Conservation (phyloP, 345 rosid genomes). For the thale cress (Arabidopsis thaliana) region DNA sequence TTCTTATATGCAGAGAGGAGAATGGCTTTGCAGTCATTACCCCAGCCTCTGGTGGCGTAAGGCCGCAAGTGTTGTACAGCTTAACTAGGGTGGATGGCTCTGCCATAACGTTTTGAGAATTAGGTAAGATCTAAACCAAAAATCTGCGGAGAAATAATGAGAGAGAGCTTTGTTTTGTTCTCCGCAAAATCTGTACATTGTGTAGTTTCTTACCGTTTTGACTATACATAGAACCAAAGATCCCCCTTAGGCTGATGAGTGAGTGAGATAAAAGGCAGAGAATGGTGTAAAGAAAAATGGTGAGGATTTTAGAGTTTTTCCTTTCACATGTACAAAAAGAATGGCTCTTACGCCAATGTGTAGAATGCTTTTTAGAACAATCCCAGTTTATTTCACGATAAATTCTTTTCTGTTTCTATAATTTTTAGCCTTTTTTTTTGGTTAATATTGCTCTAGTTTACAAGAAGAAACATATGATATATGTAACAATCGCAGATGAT, state of each 20-base stretch:
- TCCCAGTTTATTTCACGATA: slow-evolving; percentile 24
- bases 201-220: slow-evolving; percentile 62
- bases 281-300: slow-evolving; percentile 55
- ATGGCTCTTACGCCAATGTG: slow-evolving; percentile 45
- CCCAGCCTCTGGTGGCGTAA: slow-evolving; percentile 39
- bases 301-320: slow-evolving; percentile 44
- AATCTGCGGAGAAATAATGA: slow-evolving; percentile 28
- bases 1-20: slow-evolving; percentile 41
- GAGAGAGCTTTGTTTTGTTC: slow-evolving; percentile 50
- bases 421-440: too few relatives aligned
- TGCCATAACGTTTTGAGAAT: slow-evolving; percentile 46
- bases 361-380: slow-evolving; percentile 51
- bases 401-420: too few relatives aligned
- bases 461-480: background rate
- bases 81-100: slow-evolving; percentile 47
- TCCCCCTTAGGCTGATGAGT: slow-evolving; percentile 45
- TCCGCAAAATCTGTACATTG: slow-evolving; percentile 61
- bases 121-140: slow-evolving; percentile 51
- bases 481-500: background rate
- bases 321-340: slow-evolving; percentile 56
- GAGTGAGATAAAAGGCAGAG: slow-evolving; percentile 40
- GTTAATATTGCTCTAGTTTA: too few relatives aligned
- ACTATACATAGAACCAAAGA: slow-evolving; percentile 54
- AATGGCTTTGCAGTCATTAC: slow-evolving; percentile 40
- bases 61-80: slow-evolving; percentile 44